phyloP scores from a whole-genome alignment of 2,329 filamentous ascomycete species.

The Colletotrichum godetiae region DNA sequence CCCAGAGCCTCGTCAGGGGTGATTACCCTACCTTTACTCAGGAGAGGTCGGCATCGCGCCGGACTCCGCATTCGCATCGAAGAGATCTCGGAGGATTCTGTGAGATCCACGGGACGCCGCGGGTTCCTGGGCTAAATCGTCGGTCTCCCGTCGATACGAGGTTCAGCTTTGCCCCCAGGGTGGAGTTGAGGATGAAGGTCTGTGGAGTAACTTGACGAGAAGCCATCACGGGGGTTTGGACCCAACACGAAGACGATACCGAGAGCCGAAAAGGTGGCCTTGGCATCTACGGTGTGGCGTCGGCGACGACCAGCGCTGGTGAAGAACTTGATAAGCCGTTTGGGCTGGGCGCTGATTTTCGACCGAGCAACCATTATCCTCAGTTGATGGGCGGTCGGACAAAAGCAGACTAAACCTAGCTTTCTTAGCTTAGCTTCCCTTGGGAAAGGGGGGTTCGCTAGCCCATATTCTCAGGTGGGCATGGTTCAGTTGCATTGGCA shows the following conservation, averaged over 20 bases:
- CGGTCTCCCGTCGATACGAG: neutral
- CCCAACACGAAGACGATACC: neutral
- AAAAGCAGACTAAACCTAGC: neutral
- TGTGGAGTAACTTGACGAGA: neutral
- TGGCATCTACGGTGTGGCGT: slow-evolving; percentile 1
- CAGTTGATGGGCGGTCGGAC: slow-evolving; percentile 19
- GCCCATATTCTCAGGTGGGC: slow-evolving; percentile 23
- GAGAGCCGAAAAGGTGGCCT: neutral
- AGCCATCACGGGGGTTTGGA: neutral
- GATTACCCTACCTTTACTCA: neutral
- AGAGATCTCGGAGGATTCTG: neutral
- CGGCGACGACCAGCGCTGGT: neutral
- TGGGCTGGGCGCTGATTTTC: neutral
- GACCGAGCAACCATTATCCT: neutral
- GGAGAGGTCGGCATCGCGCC: neutral
- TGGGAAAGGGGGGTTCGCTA: neutral
- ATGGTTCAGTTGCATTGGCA: slow-evolving; percentile 7
- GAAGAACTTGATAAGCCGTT: neutral
- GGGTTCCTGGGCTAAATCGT: neutral
- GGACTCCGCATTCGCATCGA: neutral
- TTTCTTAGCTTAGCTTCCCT: neutral
- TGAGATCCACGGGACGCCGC: neutral
- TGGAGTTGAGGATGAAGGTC: neutral
- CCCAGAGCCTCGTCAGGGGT: neutral
- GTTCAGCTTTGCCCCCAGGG: neutral